A percentile compares a stretch with the other conserved stretches of the same genome.
Conservation (phyloP, 352 stramenopile species). For the Phytopythium helicoides region DNA sequence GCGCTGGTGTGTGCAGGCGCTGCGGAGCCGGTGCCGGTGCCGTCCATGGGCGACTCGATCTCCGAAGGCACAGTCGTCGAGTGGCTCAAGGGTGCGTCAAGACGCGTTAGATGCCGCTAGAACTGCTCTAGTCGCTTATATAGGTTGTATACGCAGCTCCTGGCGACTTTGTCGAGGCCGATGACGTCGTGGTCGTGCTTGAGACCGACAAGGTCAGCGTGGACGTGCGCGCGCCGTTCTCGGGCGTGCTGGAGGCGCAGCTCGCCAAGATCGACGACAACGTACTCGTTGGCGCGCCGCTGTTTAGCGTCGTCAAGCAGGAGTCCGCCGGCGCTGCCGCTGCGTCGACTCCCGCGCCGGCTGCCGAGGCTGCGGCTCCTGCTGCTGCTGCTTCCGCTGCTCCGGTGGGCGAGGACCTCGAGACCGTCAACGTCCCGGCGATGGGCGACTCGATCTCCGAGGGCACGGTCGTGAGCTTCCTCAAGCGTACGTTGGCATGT, state of each 20-base stretch:
- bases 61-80: constrained; percentile 98
- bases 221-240: constrained; percentile 89
- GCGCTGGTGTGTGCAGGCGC: constrained; percentile 18
- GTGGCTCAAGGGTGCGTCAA: constrained; percentile 86
- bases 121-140: background rate
- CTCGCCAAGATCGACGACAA: constrained; percentile 93
- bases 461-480: constrained; percentile 93
- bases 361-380: constrained; percentile 9
- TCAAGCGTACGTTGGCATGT: constrained; percentile 52
- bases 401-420: constrained; percentile 31
- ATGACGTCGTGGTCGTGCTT: constrained; percentile 97
- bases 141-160: constrained; percentile 29
- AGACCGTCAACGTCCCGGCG: constrained; percentile 84
- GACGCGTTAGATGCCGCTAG: background rate
- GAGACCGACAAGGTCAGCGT: constrained; percentile 98
- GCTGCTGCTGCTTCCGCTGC: constrained; percentile 17
- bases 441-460: constrained; percentile 98
- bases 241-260: constrained; percentile 91
- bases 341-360: constrained; percentile 10
- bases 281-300: constrained; percentile 92
- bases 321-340: constrained; percentile 17
- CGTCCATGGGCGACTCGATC: constrained; percentile 96
- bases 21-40: constrained; percentile 68
- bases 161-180: constrained; percentile 92
- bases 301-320: constrained; percentile 84